phyloP scores from a whole-genome alignment of 73 alveolate genomes.

The Paramecium primaurelia region DNA sequence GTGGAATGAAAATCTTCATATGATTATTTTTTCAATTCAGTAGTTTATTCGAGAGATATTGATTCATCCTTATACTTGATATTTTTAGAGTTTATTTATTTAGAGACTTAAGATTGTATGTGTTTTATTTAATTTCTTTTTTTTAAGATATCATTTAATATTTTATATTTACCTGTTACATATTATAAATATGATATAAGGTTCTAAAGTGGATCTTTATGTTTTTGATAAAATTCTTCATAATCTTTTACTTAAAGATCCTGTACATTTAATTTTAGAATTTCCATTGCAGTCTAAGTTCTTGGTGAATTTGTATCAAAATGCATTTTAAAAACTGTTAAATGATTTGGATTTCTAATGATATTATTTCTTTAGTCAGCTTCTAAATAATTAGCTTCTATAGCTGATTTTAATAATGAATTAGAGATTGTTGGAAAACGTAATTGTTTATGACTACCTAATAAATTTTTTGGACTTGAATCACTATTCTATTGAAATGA shows the following conservation, averaged over 20 bases:
- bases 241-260: not conserved
- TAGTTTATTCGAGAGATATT: not conserved
- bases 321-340: not conserved
- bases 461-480: not conserved
- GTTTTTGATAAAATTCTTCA: not conserved
- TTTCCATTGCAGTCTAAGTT: not conserved
- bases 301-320: not conserved
- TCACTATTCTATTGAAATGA: not conserved
- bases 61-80: not conserved
- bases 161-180: not conserved
- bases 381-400: not conserved
- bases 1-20: not conserved
- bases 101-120: not conserved
- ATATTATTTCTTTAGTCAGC: not conserved
- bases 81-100: not conserved
- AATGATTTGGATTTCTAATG: not conserved
- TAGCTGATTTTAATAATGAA: not conserved
- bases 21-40: not conserved
- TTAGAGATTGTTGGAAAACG: not conserved
- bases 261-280: not conserved
- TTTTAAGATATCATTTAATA: not conserved
- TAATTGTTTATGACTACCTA: not conserved
- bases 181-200: not conserved
- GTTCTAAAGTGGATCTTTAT: not conserved
- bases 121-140: not conserved